A percentile compares a stretch with the other conserved stretches of the same genome.
Conservation (phyloP, 2,329 filamentous ascomycete genomes). For the Aureobasidium sp. region DNA sequence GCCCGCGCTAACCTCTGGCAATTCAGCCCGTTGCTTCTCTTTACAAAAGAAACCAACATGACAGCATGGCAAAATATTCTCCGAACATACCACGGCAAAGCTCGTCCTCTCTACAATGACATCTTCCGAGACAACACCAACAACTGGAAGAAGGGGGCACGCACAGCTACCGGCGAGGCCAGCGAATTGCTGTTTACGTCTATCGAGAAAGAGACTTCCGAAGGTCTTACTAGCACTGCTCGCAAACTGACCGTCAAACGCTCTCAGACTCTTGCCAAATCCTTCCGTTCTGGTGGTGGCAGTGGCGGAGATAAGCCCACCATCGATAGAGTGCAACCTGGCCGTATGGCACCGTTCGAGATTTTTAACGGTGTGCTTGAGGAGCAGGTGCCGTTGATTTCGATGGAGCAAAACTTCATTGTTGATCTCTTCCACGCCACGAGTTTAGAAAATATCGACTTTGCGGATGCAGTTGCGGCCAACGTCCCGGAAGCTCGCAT, state of each 20-base stretch:
- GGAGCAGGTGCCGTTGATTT: slow-evolving; percentile 73
- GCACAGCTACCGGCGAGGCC: slow-evolving; percentile 29
- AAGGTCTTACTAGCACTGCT: slow-evolving; percentile 61
- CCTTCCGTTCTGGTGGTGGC: slow-evolving; percentile 59
- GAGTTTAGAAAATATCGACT: slow-evolving; percentile 75
- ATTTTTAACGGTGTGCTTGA: slow-evolving; percentile 74
- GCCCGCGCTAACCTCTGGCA: slow-evolving; percentile 74
- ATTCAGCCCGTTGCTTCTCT: slow-evolving; percentile 81
- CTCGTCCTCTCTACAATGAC: slow-evolving; percentile 68
- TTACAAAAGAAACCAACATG: slow-evolving; percentile 75
- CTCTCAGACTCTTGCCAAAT: slow-evolving; percentile 76
- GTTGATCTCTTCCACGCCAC: slow-evolving; percentile 95
- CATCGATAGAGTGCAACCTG: slow-evolving; percentile 45
- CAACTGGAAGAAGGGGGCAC: slow-evolving; percentile 54
- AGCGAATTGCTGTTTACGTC: slow-evolving; percentile 70
- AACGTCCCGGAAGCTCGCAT: slow-evolving; percentile 60
- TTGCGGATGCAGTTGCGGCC: slow-evolving; percentile 68
- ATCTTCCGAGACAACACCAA: slow-evolving; percentile 73
- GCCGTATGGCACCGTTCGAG: slow-evolving; percentile 67
- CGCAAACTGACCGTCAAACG: slow-evolving; percentile 90
- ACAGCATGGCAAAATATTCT: slow-evolving; percentile 75
- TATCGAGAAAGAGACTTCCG: slow-evolving; percentile 71
- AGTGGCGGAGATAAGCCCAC: slow-evolving; percentile 44
- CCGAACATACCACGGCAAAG: slow-evolving; percentile 71
- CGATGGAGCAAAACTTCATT: slow-evolving; percentile 93